These are phyloP conservation scores for Termitomyces eurrhizus DNA, from an alignment of 768 basidiomycete genomes.

Conservation along the genomic window DNA sequence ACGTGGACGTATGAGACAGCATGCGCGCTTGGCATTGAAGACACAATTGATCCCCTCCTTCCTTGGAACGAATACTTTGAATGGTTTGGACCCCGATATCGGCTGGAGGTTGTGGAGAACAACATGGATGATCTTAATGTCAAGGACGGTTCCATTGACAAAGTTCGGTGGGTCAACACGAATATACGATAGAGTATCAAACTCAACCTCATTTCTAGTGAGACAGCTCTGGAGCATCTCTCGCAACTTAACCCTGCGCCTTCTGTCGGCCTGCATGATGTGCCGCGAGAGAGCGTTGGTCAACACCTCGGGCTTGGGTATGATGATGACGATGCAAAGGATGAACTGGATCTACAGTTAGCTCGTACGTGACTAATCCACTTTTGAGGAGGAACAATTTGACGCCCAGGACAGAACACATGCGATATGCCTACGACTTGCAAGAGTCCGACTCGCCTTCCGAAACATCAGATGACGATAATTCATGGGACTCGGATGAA, in stretches of 20 bases:
- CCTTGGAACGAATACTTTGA: constrained; percentile 93
- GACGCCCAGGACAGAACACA: constrained; percentile 45
- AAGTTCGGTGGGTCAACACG: constrained; percentile 57
- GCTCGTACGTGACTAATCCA: constrained; percentile 51
- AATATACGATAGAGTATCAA: background rate
- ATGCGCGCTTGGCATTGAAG: constrained; percentile 84
- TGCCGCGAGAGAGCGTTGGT: constrained; percentile 67
- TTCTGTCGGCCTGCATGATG: constrained; percentile 81
- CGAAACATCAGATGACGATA: constrained; percentile 43
- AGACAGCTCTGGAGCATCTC: constrained; percentile 36
- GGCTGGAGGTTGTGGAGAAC: constrained; percentile 84
- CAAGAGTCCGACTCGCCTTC: constrained; percentile 46
- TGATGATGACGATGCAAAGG: constrained; percentile 47
- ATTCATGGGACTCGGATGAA: constrained; percentile 40
- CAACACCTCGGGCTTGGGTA: constrained; percentile 55
- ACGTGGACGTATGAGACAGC: constrained; percentile 98
- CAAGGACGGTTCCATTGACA: constrained; percentile 74
- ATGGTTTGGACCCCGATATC: constrained; percentile 95
- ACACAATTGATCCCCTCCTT: constrained; percentile 70
- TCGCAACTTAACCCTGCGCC: constrained; percentile 56
- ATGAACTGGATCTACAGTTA: constrained; percentile 63
- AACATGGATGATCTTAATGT: constrained; percentile 96
- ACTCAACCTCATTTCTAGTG: constrained; percentile 17
- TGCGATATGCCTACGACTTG: constrained; percentile 57
- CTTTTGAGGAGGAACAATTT: background rate